Evolutionary conservation across 257 asterid genomes (phyloP).

Genomic region (Leonotis leonurus): DNA sequence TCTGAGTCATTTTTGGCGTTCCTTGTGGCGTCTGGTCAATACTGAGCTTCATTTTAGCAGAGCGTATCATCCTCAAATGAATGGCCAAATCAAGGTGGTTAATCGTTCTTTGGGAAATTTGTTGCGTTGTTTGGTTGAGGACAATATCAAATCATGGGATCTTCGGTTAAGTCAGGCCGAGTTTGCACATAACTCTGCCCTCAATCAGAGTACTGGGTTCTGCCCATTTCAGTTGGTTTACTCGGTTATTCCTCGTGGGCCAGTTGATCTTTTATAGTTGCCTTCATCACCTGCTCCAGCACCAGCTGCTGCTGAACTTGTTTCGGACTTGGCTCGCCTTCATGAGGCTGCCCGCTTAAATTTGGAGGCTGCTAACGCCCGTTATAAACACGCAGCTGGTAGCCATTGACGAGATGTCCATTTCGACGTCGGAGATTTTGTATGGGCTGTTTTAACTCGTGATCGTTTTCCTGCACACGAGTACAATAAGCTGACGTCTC

Average conservation of each 20-base stretch:
- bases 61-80: background rate
- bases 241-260: background rate
- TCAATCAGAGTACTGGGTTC: background rate
- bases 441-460: too few relatives aligned
- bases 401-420: background rate
- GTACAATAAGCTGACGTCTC: background rate
- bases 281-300: background rate
- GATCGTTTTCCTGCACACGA: too few relatives aligned
- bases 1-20: background rate
- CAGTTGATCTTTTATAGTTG: background rate
- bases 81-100: too few relatives aligned
- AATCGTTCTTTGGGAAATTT: too few relatives aligned
- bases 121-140: too few relatives aligned
- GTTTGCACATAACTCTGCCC: background rate
- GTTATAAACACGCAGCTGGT: background rate
- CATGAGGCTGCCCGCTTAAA: too few relatives aligned
- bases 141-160: too few relatives aligned
- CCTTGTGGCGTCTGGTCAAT: background rate
- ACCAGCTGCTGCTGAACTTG: too few relatives aligned
- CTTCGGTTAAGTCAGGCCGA: background rate
- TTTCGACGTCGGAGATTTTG: too few relatives aligned
- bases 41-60: background rate
- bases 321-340: too few relatives aligned
- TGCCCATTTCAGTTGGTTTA: background rate
- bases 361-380: background rate